These are phyloP conservation scores for Udeniomyces megalosporus DNA, from an alignment of 768 basidiomycete genomes.

Conservation along the genomic window DNA sequence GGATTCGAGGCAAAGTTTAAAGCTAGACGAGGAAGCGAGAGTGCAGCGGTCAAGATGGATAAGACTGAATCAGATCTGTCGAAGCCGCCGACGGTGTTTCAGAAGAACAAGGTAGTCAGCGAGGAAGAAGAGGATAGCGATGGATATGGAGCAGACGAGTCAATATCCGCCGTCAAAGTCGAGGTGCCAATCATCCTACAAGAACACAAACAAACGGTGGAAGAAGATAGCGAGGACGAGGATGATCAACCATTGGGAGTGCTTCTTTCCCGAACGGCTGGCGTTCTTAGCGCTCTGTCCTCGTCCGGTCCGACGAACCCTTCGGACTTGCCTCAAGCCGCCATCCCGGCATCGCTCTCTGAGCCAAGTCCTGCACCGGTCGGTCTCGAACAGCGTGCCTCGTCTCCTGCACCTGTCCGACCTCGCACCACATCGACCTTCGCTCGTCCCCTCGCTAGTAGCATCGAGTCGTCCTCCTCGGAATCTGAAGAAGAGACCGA, in stretches of 20 bases:
- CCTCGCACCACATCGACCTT: not conserved
- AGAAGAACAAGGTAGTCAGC: not conserved
- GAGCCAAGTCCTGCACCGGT: no score
- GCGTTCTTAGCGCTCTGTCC: not conserved
- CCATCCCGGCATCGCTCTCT: not conserved
- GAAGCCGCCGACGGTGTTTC: no score
- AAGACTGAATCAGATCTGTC: not conserved
- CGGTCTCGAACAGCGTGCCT: no score
- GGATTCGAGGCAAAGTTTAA: no score
- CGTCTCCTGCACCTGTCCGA: no score
- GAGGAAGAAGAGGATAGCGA: conserved; percentile 10
- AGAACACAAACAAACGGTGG: not conserved
- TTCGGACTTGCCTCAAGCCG: not conserved
- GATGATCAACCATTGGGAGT: not conserved
- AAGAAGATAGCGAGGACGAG: not conserved
- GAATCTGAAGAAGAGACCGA: no score
- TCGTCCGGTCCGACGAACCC: no score
- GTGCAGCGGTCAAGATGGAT: not conserved
- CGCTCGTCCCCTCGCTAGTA: not conserved
- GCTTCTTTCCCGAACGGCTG: not conserved
- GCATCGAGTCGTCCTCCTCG: no score
- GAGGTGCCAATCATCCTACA: not conserved
- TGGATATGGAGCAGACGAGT: conserved; percentile 6
- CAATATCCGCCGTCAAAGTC: not conserved
- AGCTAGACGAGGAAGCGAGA: conserved; percentile 3